Evolutionary conservation across 2,329 filamentous ascomycete species (phyloP).

Genomic region (Alternaria sp.): DNA sequence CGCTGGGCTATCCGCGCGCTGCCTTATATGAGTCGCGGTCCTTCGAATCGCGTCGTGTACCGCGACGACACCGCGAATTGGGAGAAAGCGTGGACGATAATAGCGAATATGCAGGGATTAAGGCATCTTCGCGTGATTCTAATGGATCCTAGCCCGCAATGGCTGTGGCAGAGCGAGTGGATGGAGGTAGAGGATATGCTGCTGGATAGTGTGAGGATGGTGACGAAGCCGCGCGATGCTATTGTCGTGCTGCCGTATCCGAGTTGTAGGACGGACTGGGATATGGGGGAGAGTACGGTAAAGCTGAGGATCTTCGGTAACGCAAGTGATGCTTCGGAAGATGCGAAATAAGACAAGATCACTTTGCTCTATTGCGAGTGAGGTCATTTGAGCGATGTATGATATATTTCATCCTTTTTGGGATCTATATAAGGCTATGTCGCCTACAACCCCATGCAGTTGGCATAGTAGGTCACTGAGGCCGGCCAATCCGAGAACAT

Average conservation of each 20-base stretch:
- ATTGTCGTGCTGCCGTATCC: slow-evolving; percentile 41
- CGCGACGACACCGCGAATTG: slow-evolving; percentile 45
- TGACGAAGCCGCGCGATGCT: slow-evolving; percentile 23
- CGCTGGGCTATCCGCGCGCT: slow-evolving; percentile 45
- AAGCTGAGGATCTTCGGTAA: slow-evolving; percentile 26
- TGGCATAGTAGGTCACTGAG: slow-evolving; percentile 73
- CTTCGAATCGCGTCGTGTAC: slow-evolving; percentile 32
- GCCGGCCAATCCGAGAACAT: slow-evolving; percentile 75
- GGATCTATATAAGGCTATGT: neutral
- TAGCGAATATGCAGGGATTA: slow-evolving; percentile 36
- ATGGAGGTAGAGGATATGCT: slow-evolving; percentile 33
- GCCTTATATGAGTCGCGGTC: slow-evolving; percentile 37
- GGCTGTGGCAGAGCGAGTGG: slow-evolving; percentile 41
- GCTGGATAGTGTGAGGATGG: slow-evolving; percentile 30
- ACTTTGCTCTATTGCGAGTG: neutral
- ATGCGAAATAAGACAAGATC: neutral
- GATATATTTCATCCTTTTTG: neutral
- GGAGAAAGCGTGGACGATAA: slow-evolving; percentile 36
- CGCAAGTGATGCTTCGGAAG: neutral
- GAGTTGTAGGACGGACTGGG: slow-evolving; percentile 32
- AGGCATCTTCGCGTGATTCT: slow-evolving; percentile 35
- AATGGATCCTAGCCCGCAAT: slow-evolving; percentile 35
- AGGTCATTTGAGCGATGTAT: neutral
- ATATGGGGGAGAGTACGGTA: slow-evolving; percentile 31
- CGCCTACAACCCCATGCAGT: slow-evolving; percentile 62